Evolutionary conservation across 1,284 basidiomycete genomes (phyloP), one percentile per base, ranked within the genome.

Genomic region (Boletus sp.): DNA sequence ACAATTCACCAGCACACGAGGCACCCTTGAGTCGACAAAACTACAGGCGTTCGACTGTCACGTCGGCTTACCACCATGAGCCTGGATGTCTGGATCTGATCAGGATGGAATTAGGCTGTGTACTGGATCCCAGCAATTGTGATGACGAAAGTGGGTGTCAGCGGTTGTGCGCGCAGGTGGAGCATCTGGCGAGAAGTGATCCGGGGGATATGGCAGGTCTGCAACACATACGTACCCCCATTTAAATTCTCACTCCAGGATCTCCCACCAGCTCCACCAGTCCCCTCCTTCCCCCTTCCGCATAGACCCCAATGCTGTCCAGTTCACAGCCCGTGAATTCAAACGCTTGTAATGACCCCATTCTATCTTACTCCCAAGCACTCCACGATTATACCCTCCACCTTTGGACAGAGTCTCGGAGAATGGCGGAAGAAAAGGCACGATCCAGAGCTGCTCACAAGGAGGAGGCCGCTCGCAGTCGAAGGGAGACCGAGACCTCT

Each of bases 331-430:
- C 46, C 8, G 27, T n/a, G 16, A 22, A 16, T 32, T 33, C 62
- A 25, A 38, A 49, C 1, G 9, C 41, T 32, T 38, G 10, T 14
- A 52, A 51, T 43, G 73, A 78, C 51, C 72, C 75, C 10, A 66
- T 83, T 57, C 61, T 72, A 41, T 67, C 70, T 30, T 86, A 86
- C 60, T 77, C 84, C 12, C 77, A 76, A 54, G 74, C 81, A 36
- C 66, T 86, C 30, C 80, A 84, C 61, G 74, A 82, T 49, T 85
- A 84, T 56, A 87, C 83, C 27, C 74, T 84, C 46, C 72, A 64
- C 34, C 71, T 84, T 39, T 86, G 83, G 82, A 78, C 78, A 41
- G 80, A 85, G 59, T 82, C 82, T 10, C 71, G 81, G 57, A 73
- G 76, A 54, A 61, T 72, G 48, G 77, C 75, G 30, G 82, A 84